Percentiles rank a stretch among this genome's conserved stretches.
Conservation (phyloP, 257 asterid species). For the Thymus quinquecostatus region DNA sequence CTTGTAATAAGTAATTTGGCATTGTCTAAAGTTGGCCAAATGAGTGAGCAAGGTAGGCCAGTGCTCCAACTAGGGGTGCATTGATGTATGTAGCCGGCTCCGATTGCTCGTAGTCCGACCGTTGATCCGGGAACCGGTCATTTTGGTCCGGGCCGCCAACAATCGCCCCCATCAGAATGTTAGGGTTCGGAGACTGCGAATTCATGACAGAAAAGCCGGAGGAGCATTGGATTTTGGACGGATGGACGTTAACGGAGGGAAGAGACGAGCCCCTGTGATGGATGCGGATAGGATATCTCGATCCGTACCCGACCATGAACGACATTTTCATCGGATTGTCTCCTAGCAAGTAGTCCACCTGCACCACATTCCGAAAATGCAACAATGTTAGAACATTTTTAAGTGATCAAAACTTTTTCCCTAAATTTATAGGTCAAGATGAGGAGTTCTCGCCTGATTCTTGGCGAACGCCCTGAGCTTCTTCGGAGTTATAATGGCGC, state of each 20-base stretch:
- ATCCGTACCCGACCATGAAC: constrained; percentile 95
- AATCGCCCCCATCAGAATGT: constrained; percentile 69
- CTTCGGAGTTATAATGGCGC: constrained; percentile 64
- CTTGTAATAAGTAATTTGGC: not conserved
- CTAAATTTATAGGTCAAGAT: not conserved
- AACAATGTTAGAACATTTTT: not conserved
- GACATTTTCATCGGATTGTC: constrained; percentile 91
- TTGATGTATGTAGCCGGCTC: constrained; percentile 97
- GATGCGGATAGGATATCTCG: constrained; percentile 74
- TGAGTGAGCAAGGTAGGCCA: constrained; percentile 91
- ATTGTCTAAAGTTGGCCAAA: constrained; percentile 70
- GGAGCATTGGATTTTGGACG: constrained; percentile 76
- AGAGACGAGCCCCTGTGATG: constrained; percentile 98
- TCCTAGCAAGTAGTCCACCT: constrained; percentile 93
- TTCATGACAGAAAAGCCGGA: constrained; percentile 64
- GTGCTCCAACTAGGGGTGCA: constrained; percentile 90
- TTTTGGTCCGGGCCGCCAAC: constrained; percentile 93
- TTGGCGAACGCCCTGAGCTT: constrained; percentile 77
- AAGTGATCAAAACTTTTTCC: not conserved
- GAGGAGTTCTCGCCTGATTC: constrained; percentile 53
- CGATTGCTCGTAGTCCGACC: constrained; percentile 90
- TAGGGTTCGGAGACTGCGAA: constrained; percentile 79
- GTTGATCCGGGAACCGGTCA: constrained; percentile 81
- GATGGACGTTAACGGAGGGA: constrained; percentile 66
- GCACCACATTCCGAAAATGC: not conserved